phyloP scores from a whole-genome alignment of 2,329 filamentous ascomycete genomes.

The Aulographum hederae region DNA sequence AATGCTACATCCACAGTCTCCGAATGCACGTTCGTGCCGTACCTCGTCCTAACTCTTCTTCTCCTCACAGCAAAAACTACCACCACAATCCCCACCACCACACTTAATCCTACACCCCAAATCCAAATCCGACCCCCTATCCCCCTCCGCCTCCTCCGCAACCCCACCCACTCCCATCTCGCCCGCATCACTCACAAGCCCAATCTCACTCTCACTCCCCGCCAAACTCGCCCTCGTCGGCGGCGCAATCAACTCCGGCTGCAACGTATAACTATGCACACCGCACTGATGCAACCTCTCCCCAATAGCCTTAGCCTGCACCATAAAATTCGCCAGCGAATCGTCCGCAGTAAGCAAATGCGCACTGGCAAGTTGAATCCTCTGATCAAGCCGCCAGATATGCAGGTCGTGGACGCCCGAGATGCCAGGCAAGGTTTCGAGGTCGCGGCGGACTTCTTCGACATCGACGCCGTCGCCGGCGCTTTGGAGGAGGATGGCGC shows the following conservation, averaged over 20 bases:
- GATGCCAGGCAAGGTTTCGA: conserved; percentile 46
- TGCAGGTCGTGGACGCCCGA: conserved; percentile 53
- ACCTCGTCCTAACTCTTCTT: no score
- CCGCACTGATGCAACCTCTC: conserved; percentile 58
- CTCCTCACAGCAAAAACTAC: no score
- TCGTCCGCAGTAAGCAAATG: conserved; percentile 46
- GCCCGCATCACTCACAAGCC: no score
- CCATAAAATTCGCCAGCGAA: conserved; percentile 38
- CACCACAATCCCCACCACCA: no score
- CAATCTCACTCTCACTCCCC: no score
- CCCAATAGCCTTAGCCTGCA: conserved; percentile 40
- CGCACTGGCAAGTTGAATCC: conserved; percentile 49
- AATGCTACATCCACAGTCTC: no score
- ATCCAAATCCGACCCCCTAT: no score
- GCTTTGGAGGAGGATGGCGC: conserved; percentile 49
- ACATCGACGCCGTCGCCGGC: conserved; percentile 41
- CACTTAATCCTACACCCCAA: no score
- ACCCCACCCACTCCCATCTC: no score
- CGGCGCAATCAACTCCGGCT: conserved; percentile 50
- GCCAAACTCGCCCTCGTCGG: no score
- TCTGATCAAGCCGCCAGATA: conserved; percentile 56
- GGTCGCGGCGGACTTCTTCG: conserved; percentile 47
- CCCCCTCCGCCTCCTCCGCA: no score
- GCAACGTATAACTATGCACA: conserved; percentile 52
- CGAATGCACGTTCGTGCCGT: no score